These are phyloP conservation scores for Leucocoprinus leucothites DNA, from an alignment of 768 basidiomycete genomes.

Conservation along the genomic window DNA sequence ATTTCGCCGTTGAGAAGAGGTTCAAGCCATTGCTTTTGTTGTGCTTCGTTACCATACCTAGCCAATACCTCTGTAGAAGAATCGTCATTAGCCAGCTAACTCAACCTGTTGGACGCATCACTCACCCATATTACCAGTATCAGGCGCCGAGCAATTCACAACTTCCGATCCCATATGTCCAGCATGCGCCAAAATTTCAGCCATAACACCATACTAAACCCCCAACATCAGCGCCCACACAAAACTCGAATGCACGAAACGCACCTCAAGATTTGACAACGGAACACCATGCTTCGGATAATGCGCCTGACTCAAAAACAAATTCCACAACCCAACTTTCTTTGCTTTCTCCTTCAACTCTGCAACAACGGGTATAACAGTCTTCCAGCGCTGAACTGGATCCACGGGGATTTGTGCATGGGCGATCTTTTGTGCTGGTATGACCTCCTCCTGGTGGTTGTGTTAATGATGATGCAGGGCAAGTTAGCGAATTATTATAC, in stretches of 20 bases:
- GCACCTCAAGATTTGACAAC: slow-evolving; percentile 90
- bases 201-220: slow-evolving; percentile 90
- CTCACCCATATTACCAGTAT: slow-evolving; percentile 97
- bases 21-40: slow-evolving; percentile 86
- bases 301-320: slow-evolving; percentile 93
- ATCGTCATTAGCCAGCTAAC: slow-evolving; percentile 3
- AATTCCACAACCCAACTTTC: slow-evolving; percentile 91
- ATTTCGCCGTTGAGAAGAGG: slow-evolving; percentile 92
- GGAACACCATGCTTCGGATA: slow-evolving; percentile 88
- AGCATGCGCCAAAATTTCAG: slow-evolving; percentile 87
- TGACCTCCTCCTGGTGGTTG: slow-evolving; percentile 83
- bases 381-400: slow-evolving; percentile 76
- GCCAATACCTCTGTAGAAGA: slow-evolving; percentile 83
- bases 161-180: slow-evolving; percentile 82
- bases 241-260: slow-evolving; percentile 14
- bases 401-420: slow-evolving; percentile 81
- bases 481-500: no score
- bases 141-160: slow-evolving; percentile 93
- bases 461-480: slow-evolving; percentile 29
- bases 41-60: slow-evolving; percentile 85
- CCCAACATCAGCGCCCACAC: neutral
- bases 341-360: slow-evolving; percentile 88
- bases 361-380: slow-evolving; percentile 74
- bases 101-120: slow-evolving; percentile 6
- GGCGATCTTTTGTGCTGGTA: slow-evolving; percentile 74